Base-by-base conservation (phyloP, 441 rosid species). In the Gossypium davidsonii region DNA sequence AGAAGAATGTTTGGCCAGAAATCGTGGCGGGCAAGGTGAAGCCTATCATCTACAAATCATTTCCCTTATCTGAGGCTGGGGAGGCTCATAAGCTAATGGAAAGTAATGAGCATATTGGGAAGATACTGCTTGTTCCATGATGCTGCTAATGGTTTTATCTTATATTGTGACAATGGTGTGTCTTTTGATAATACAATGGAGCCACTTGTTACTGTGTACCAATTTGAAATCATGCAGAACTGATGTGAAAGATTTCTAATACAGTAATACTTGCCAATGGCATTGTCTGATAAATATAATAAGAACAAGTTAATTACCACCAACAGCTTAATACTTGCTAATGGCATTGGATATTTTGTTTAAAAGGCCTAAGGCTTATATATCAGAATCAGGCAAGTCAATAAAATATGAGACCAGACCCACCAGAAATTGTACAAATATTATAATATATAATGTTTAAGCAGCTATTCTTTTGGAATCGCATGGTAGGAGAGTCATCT, bases 1-100 rank as follows among this genome's bases (percentile, higher is more conserved):
- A 89, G 85, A 89, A 87, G 83, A 78, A 77, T 77, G 93, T 87
- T 1, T 94, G 95, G 97, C 94, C 97, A 60, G 92, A 87, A 11
- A 83, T 94, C n/a, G 79, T 56, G 49, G 77, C 82, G 0, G 90
- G 96, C 15, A 87, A 89, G 76, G 89, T 90, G 77, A 94, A 90
- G 81, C 92, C 96, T 0, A 82, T 89, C 71, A 80, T 90, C 56
- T 60, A 84, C 81, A 83, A 83, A 80, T 73, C 65, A 10, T 75
- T 89, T 55, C 89, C 89, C 5, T 71, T 91, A 48, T 64, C 85
- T 0, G 81, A 89, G 75, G 96, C 92, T 15, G 95, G 85, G n/a
- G 90, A 88, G 76, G 95, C 81, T 73, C 95, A 91, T 77, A 74
- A 77, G 64, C 93, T 87, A 7, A 83, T 90, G 82, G 97, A 91